phyloP scores from a whole-genome alignment of 352 stramenopile genomes.

The Phytopythium vexans region DNA sequence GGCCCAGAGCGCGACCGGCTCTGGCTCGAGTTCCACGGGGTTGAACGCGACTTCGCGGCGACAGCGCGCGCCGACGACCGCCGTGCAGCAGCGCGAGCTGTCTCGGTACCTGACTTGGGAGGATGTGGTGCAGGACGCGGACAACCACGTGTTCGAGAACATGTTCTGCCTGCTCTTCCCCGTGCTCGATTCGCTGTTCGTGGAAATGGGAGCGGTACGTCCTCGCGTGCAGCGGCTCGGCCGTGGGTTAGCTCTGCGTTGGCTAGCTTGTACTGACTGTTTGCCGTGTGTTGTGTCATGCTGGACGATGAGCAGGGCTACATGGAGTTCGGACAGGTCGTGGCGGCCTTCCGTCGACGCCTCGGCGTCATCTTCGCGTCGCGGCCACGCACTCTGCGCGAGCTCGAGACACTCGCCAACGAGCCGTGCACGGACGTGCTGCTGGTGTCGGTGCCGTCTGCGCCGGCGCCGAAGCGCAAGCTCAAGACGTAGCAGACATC shows the following conservation, averaged over 20 bases:
- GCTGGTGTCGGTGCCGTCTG: slow-evolving; percentile 28
- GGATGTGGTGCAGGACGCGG: slow-evolving; percentile 58
- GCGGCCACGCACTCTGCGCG: slow-evolving; percentile 52
- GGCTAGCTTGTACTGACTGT: background rate
- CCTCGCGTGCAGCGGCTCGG: background rate
- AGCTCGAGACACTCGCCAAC: slow-evolving; percentile 58
- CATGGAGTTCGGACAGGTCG: slow-evolving; percentile 88
- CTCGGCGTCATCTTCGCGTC: slow-evolving; percentile 72
- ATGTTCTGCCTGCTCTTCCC: slow-evolving; percentile 84
- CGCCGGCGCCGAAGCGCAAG: slow-evolving; percentile 22
- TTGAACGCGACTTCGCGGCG: slow-evolving; percentile 27
- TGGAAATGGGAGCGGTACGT: slow-evolving; percentile 85
- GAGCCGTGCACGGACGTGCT: slow-evolving; percentile 70
- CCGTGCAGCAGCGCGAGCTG: background rate
- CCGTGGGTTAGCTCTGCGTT: background rate
- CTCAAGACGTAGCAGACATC: background rate
- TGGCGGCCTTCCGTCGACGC: slow-evolving; percentile 58
- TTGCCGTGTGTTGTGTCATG: slow-evolving; percentile 9
- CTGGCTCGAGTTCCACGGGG: slow-evolving; percentile 15
- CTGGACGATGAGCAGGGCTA: slow-evolving; percentile 55
- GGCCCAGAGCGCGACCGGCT: slow-evolving; percentile 35
- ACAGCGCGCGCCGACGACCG: background rate
- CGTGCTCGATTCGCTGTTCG: slow-evolving; percentile 78
- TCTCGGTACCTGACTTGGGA: slow-evolving; percentile 62
- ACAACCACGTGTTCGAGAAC: slow-evolving; percentile 84